Evolutionary conservation across 1,284 basidiomycete genomes (phyloP).

Genomic region (Testicularia cyperi): DNA sequence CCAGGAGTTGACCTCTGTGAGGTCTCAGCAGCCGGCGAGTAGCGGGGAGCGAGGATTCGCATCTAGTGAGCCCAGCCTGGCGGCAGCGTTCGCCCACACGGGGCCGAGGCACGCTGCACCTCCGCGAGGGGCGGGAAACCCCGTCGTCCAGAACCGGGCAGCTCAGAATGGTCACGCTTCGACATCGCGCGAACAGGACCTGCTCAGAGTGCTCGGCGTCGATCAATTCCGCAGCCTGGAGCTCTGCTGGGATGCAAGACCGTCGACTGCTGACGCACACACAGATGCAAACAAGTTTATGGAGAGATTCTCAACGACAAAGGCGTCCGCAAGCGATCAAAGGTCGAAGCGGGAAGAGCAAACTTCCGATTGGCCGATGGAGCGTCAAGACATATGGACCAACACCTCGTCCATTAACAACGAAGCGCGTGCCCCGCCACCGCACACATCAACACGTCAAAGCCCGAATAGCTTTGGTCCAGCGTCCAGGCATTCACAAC

Average conservation of each 20-base stretch:
- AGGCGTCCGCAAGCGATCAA: not conserved
- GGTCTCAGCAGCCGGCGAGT: no score
- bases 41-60: no score
- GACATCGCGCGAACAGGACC: conserved; percentile 5
- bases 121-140: not conserved
- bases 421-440: conserved; percentile 14
- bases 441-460: no score
- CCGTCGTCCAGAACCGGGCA: not conserved
- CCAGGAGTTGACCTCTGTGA: conserved; percentile 21
- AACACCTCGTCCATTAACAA: conserved; percentile 27
- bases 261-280: not conserved
- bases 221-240: conserved; percentile 7
- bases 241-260: conserved; percentile 26
- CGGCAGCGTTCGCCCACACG: not conserved
- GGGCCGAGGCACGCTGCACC: conserved; percentile 1
- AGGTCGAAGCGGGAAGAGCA: conserved; percentile 2
- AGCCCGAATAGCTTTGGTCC: no score
- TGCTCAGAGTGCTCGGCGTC: conserved; percentile 7
- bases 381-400: conserved; percentile 47
- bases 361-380: conserved; percentile 32
- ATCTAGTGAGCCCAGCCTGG: not conserved
- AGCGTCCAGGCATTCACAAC: no score
- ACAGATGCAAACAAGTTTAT: not conserved
- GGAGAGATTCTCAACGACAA: not conserved
- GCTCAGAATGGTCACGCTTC: not conserved